phyloP scores from a whole-genome alignment of 345 rosid genomes.

The Gossypium rotundifolium region DNA sequence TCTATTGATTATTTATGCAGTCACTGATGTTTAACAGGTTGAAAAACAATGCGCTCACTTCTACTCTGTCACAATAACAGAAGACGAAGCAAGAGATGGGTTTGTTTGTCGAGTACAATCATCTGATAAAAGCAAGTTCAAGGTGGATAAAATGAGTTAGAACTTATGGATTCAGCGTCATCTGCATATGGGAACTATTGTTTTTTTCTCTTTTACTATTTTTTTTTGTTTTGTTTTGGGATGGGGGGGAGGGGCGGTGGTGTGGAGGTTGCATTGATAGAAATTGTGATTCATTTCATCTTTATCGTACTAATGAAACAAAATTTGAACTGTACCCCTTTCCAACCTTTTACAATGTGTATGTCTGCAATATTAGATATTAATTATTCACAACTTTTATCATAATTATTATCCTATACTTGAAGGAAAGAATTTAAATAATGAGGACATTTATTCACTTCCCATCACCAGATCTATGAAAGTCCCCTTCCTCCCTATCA shows the following conservation, averaged over 20 bases:
- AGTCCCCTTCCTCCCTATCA: no score
- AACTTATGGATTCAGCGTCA: conserved; percentile 1
- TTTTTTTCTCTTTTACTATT: neutral
- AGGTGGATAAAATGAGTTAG: conserved; percentile 42
- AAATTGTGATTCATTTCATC: neutral
- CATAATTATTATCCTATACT: neutral
- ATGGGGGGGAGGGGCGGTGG: no score
- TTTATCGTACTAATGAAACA: neutral
- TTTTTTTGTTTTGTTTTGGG: no score
- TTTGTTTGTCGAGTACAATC: conserved; percentile 89
- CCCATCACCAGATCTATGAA: no score
- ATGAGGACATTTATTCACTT: no score
- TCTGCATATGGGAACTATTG: neutral
- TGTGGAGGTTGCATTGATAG: no score
- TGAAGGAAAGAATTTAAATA: neutral
- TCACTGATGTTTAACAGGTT: conserved; percentile 58
- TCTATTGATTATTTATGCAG: conserved; percentile 7
- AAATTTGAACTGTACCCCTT: neutral
- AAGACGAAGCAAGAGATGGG: conserved; percentile 84
- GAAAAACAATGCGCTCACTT: conserved; percentile 99
- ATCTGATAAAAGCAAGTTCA: conserved; percentile 94
- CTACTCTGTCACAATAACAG: conserved; percentile 78
- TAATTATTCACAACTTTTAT: neutral
- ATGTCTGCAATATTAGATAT: neutral
- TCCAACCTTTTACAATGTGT: neutral